Evolutionary conservation across 1,139 yeast genomes (phyloP), one percentile per base, ranked within the genome.

Genomic region (Kodamaea sp.): DNA sequence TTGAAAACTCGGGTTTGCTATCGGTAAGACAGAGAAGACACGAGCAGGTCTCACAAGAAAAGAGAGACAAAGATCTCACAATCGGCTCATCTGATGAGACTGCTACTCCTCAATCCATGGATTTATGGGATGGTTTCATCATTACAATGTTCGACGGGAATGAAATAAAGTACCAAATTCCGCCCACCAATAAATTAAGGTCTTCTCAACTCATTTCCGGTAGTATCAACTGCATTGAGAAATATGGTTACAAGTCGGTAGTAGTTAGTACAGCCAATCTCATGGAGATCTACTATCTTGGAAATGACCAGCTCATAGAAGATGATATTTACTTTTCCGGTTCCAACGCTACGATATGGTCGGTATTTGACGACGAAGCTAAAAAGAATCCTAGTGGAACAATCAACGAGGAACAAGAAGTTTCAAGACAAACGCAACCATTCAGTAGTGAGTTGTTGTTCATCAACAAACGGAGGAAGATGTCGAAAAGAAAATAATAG

Each of bases 71-170:
- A 14, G 11, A n/a, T 15, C 20, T 19, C 22, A 23, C 16, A 26
- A 16, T 23, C 13, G 16, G 12, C 22, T 11, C 26, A 15, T 11
- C 19, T 12, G 10, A 10, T 31, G 24, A 26, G 20, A 22, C 15
- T 11, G 10, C 15, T 24, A 26, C 11, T 37, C 41, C 18, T 30
- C 27, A 7, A 30, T 32, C 43, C 2, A 41, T 50, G 24, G 47
- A 55, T 28, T 44, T 75, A 5, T 85, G 94, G 90, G 89, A 84
- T 56, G 95, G 94, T 0, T 87, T 88, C 73, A 80, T 88, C 2
- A 75, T 87, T 64, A 59, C 69, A 0, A 70, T 76, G 3, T 76
- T 78, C 15, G 73, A 74, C 39, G 95, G 95, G 0, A 71, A 72
- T 30, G 67, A 82, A 11, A 63, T 74, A 12, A 70, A 67, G 35